Percentiles rank a stretch among this genome's conserved stretches.
Conservation (phyloP, 2,329 filamentous ascomycete genomes). For the Waltergamsia citrina region DNA sequence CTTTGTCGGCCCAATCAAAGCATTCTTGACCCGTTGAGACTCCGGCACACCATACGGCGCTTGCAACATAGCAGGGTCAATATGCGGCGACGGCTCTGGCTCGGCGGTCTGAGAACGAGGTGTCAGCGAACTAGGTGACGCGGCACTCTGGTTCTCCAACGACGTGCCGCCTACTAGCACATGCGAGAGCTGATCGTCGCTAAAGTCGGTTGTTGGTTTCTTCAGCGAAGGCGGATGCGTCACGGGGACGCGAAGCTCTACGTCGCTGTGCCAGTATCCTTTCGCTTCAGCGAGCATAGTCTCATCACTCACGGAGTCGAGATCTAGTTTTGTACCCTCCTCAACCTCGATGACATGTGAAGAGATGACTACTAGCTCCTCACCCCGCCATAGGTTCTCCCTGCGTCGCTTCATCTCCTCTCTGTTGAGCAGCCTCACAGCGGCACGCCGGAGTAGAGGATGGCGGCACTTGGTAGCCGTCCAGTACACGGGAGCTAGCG, state of each 20-base stretch:
- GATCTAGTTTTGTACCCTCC: constrained; percentile 11
- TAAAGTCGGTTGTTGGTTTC: not conserved
- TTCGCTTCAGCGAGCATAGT: not conserved
- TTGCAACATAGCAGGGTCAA: constrained; percentile 8
- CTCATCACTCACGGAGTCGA: not conserved
- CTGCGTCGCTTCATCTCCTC: constrained; percentile 19
- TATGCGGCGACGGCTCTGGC: not conserved
- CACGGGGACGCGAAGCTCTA: constrained; percentile 5
- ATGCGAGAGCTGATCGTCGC: not conserved
- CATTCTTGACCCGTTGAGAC: constrained; percentile 17
- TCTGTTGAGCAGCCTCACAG: constrained; percentile 22
- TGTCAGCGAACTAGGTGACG: not conserved
- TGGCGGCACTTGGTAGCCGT: constrained; percentile 28
- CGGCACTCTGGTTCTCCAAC: not conserved
- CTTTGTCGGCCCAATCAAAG: constrained; percentile 14
- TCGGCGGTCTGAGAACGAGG: not conserved
- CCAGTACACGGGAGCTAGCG: constrained; percentile 32
- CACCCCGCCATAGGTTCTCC: constrained; percentile 29
- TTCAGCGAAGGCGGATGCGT: not conserved
- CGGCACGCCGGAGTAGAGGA: constrained; percentile 26
- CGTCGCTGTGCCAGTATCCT: not conserved
- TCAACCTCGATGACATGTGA: constrained; percentile 24
- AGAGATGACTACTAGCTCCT: constrained; percentile 20
- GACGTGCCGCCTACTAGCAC: not conserved
- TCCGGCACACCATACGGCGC: constrained; percentile 18